Conservation (phyloP, 202 grass and related monocot genomes). For the Brachypodium distachyon region DNA sequence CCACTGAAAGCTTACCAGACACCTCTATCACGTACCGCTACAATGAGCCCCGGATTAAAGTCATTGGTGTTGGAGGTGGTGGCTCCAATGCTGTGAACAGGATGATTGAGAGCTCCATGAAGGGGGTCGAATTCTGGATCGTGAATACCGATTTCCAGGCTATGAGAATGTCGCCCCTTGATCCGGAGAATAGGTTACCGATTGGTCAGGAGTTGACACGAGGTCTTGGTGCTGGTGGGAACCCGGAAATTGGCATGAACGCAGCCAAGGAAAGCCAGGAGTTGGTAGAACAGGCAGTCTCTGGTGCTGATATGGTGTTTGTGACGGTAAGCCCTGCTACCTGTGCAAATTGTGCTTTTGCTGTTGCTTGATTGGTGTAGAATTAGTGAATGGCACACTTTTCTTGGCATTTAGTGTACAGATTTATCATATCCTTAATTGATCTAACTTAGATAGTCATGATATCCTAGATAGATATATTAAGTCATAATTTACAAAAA, state of each 20-base stretch:
- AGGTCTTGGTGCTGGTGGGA: slow-evolving; percentile 92
- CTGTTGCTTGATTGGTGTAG: neutral
- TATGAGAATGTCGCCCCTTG: slow-evolving; percentile 79
- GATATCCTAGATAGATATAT: neutral
- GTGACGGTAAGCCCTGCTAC: slow-evolving; percentile 55
- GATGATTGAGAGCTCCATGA: slow-evolving; percentile 96
- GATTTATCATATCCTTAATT: neutral
- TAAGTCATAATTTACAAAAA: neutral
- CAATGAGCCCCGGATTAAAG: slow-evolving; percentile 86
- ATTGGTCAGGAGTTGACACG: slow-evolving; percentile 85
- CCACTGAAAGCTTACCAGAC: neutral
- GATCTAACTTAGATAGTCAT: neutral
- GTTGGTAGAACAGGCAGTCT: slow-evolving; percentile 63
- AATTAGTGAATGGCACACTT: neutral
- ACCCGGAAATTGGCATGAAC: slow-evolving; percentile 91
- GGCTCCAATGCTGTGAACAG: slow-evolving; percentile 93
- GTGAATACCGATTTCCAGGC: slow-evolving; percentile 98
- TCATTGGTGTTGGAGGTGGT: slow-evolving; percentile 86
- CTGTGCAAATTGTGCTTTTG: neutral
- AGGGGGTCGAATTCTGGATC: slow-evolving; percentile 94
- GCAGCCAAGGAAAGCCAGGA: slow-evolving; percentile 89
- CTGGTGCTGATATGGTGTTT: slow-evolving; percentile 89
- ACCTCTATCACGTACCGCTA: slow-evolving; percentile 23
- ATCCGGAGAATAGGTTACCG: slow-evolving; percentile 60
- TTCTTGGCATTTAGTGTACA: neutral